Base-by-base conservation (phyloP, 371 early-diverging fungal genomes). In the Mortierella sp. region DNA sequence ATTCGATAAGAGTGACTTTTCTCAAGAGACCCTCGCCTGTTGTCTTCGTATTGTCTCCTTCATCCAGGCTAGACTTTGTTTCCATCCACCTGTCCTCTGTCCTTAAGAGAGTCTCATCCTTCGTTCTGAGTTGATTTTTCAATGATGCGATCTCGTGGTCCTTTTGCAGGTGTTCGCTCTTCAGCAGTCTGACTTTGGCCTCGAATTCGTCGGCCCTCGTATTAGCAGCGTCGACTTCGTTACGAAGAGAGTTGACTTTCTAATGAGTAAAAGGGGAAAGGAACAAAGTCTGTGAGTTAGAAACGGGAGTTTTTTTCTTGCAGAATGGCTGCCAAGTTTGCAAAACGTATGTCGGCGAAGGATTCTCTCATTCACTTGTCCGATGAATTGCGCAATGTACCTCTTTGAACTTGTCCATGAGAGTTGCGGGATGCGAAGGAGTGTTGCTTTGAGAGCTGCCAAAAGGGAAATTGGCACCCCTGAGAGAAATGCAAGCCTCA, bases 91-190 rank as follows among this genome's bases (percentile, higher is more conserved):
- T 66, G 24, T 37, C 69, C 46, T 92, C 92, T 21, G 84, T 79
- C 59, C 82, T 83, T n/a, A 87, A 87, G 24, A 89, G 78, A 51
- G 84, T 83, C 14, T 85, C 85, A 61, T 92, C 91, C 40, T 89
- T 82, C 37, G 81, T 82, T 63, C 83, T 80, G 58, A 89, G 81
- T 66, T 87, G 85, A 73, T 82, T 90, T 74, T 87, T 81, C 59
- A 89, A 80, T 41, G 92, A 91, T 14, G 82, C 73, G 44, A 92
- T 63, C 54, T 91, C 92, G 69, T 90, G 87, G 60, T 93, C 92
- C 74, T 90, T 90, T 53, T 81, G 68, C 3, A 80, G 86, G 53
- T 86, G 82, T 67, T 89, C 85, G 25, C 80, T 80, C 73, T 83
- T 80, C 34, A 87, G 64, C 64, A 83, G 82, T 83, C 92, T 94